Evolutionary conservation across 441 rosid genomes (phyloP).

Genomic region (Corymbia calophylla): DNA sequence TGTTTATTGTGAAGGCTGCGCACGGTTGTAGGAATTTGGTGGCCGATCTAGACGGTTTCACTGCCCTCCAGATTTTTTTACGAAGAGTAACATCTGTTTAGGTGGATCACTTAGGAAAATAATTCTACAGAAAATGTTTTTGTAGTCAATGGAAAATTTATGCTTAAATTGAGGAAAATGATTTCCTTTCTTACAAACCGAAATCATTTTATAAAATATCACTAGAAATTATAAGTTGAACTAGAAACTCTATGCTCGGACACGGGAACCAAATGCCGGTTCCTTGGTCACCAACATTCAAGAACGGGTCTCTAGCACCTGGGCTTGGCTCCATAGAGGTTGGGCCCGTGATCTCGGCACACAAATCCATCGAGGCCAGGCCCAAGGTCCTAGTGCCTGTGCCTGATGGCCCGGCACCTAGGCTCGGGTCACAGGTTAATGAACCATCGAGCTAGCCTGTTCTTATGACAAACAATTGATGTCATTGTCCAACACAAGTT

Average conservation of each 20-base stretch:
- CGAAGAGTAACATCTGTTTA: background rate
- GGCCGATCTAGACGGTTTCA: background rate
- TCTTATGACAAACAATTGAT: background rate
- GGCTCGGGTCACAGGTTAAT: background rate
- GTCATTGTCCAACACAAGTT: background rate
- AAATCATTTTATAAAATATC: too few relatives aligned
- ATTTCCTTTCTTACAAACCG: background rate
- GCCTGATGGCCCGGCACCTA: background rate
- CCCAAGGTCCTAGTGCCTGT: background rate
- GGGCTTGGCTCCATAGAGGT: background rate
- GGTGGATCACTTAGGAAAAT: background rate
- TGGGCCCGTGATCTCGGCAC: background rate
- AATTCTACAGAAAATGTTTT: too few relatives aligned
- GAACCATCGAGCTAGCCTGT: background rate
- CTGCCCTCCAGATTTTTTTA: background rate
- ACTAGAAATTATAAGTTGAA: background rate
- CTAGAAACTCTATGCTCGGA: fast-evolving
- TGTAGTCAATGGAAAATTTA: too few relatives aligned
- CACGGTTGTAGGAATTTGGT: background rate
- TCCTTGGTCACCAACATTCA: background rate
- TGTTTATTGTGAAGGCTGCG: background rate
- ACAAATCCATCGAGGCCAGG: background rate
- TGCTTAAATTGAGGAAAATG: too few relatives aligned
- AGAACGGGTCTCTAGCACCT: background rate
- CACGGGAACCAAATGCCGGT: background rate